A percentile compares a stretch with the other conserved stretches of the same genome.
Evolutionary conservation across 2,329 filamentous ascomycete species (phyloP).

Genomic region (Pseudocercospora vitis): DNA sequence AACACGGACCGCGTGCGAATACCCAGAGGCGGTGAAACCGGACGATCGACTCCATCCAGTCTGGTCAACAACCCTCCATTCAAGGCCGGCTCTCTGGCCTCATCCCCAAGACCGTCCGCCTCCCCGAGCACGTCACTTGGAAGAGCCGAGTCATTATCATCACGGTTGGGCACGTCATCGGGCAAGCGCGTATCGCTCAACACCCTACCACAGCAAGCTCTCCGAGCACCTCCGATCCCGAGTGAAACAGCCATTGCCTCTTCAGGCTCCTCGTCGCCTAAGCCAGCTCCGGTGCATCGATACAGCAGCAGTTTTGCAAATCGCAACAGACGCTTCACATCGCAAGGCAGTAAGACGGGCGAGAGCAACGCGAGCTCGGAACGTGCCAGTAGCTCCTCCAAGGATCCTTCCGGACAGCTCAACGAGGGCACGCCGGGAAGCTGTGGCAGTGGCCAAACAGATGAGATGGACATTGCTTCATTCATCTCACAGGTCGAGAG

Average conservation of each 20-base stretch:
- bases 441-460: slow-evolving; percentile 63
- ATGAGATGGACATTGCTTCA: slow-evolving; percentile 90
- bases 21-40: slow-evolving; percentile 6
- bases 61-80: slow-evolving; percentile 92
- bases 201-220: slow-evolving; percentile 71
- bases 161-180: slow-evolving; percentile 23
- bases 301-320: slow-evolving; percentile 96
- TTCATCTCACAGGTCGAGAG: slow-evolving; percentile 87
- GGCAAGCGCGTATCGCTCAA: slow-evolving; percentile 69
- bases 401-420: slow-evolving; percentile 30
- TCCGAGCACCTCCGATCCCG: slow-evolving; percentile 64
- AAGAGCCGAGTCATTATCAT: slow-evolving; percentile 20
- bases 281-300: slow-evolving; percentile 71
- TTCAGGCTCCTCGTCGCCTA: slow-evolving; percentile 73
- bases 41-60: slow-evolving; percentile 51
- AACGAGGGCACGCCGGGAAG: slow-evolving; percentile 67
- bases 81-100: slow-evolving; percentile 86
- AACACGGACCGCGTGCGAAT: slow-evolving; percentile 12
- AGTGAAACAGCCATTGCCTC: slow-evolving; percentile 63
- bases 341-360: slow-evolving; percentile 67
- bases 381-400: slow-evolving; percentile 70
- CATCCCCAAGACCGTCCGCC: slow-evolving; percentile 40
- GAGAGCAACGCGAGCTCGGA: slow-evolving; percentile 79
- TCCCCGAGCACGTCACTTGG: slow-evolving; percentile 52
- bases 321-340: slow-evolving; percentile 71